These are phyloP conservation scores for Verticillium zaregamsianum DNA, from an alignment of 2,329 filamentous ascomycete genomes.

Conservation along the genomic window DNA sequence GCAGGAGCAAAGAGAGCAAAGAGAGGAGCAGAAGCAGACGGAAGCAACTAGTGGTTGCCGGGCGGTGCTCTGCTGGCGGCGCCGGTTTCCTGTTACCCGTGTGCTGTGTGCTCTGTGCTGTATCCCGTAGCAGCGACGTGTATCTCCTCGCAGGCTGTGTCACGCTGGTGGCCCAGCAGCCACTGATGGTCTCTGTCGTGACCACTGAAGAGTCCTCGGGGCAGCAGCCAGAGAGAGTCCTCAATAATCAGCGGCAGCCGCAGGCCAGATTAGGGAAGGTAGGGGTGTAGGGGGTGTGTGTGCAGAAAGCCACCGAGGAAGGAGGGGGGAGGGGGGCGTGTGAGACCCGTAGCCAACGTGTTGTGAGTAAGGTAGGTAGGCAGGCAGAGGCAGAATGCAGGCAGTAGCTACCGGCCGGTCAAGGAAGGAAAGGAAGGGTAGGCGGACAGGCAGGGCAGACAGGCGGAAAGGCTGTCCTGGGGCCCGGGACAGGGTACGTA, in stretches of 20 bases:
- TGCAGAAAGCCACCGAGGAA: background rate
- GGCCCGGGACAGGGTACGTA: background rate
- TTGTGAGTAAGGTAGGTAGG: background rate
- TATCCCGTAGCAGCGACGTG: background rate
- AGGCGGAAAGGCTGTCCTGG: conserved; percentile 1
- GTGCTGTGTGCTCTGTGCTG: background rate
- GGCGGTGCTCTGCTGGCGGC: background rate
- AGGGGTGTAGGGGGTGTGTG: background rate
- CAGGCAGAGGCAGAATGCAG: background rate
- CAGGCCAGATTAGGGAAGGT: background rate
- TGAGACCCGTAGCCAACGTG: background rate
- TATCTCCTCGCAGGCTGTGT: background rate
- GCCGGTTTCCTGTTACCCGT: too few relatives aligned
- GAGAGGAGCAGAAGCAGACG: background rate
- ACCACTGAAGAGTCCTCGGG: background rate
- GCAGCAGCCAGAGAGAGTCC: too few relatives aligned
- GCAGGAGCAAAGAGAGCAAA: background rate
- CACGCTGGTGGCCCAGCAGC: background rate
- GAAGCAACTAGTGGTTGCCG: background rate
- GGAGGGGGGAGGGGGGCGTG: background rate
- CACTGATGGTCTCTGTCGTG: background rate
- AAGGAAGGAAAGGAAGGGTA: background rate
- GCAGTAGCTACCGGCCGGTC: background rate
- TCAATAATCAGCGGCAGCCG: background rate
- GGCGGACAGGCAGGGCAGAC: background rate